Evolutionary conservation across 2,329 filamentous ascomycete genomes (phyloP), one percentile per base, ranked within the genome.

Genomic region (Hypoxylon sp.): DNA sequence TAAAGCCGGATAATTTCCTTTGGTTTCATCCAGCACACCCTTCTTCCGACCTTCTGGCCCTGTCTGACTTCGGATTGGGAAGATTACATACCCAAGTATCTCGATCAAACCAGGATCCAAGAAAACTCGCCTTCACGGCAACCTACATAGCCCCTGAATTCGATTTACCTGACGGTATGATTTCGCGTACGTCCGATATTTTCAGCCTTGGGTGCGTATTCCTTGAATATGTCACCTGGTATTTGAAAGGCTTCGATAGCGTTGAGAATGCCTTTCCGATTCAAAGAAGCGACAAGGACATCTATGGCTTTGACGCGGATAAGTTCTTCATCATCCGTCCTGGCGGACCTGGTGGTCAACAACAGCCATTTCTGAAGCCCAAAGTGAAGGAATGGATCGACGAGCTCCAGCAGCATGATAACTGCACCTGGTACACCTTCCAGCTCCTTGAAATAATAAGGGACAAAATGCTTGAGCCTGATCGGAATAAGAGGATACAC

Each of bases 71-170:
- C 51, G 79, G 79, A 0, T 59, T 79, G 2, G 67, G 74, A 2
- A 73, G 75, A 11, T 75, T 81, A 9, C 79, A 81, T 56, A 68
- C 76, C 5, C 68, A 72, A 52, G 72, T 75, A 1, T 78, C 78
- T 1, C 69, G 75, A 21, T 80, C 78, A 0, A 65, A 70, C 14
- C 67, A 75, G 3, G 19, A 72, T 11, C 68, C 72, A 1, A 60
- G 53, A 5, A 34, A 60, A 2, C 36, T 70, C 21, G 11, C 61
- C 1, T 38, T 28, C 2, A 72, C 77, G 0, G 75, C 75, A 6
- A 80, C 80, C 0, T 83, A 82, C 25, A 75, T 75, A n/a, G 79
- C 81, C 0, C 81, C 82, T 5, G 81, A 83, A 21, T 75, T 76
- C 28, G 75, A 76, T 4, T 17, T 79, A 0, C 17, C 55, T 0